These are phyloP conservation scores for Forsythia suspensa DNA, from an alignment of 257 asterid species.

Conservation along the genomic window DNA sequence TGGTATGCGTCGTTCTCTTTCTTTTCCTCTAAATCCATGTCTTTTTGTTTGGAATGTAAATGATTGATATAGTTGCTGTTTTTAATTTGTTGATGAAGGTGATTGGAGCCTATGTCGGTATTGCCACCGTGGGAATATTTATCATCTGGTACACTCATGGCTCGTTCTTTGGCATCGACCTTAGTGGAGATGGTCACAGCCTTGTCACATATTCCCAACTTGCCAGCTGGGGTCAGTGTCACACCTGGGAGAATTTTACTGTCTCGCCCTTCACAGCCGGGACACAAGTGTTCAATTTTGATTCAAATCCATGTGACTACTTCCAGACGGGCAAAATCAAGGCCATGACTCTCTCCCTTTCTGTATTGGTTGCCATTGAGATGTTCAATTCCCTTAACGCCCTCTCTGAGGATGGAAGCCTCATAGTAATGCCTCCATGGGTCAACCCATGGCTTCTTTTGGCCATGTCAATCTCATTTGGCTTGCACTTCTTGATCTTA, in stretches of 20 bases:
- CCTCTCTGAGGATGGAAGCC: conserved; percentile 94
- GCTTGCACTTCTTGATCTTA: conserved; percentile 87
- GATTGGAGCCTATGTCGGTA: conserved; percentile 84
- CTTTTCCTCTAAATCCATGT: not conserved
- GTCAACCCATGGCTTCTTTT: conserved; percentile 93
- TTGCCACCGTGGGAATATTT: conserved; percentile 92
- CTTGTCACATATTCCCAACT: conserved; percentile 87
- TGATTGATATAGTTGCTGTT: too few species aligned
- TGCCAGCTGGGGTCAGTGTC: conserved; percentile 91
- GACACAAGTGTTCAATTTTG: conserved; percentile 45
- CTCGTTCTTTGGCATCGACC: conserved; percentile 91
- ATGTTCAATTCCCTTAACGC: conserved; percentile 98
- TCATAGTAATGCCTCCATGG: conserved; percentile 96
- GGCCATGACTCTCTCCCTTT: conserved; percentile 96
- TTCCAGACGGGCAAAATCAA: conserved; percentile 86
- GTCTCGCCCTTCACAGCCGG: conserved; percentile 94
- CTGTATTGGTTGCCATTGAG: conserved; percentile 91
- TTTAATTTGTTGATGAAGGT: conserved; percentile 44
- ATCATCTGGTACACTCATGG: conserved; percentile 84
- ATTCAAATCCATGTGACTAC: conserved; percentile 76
- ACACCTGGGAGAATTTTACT: conserved; percentile 73
- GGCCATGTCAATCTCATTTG: conserved; percentile 95
- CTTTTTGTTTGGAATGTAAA: too few species aligned
- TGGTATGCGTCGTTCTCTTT: conserved; percentile 44
- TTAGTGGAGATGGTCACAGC: conserved; percentile 87